Percentiles rank a stretch among this genome's conserved stretches.
These are phyloP conservation scores for Draba incana DNA, from an alignment of 345 rosid species.

Conservation along the genomic window DNA sequence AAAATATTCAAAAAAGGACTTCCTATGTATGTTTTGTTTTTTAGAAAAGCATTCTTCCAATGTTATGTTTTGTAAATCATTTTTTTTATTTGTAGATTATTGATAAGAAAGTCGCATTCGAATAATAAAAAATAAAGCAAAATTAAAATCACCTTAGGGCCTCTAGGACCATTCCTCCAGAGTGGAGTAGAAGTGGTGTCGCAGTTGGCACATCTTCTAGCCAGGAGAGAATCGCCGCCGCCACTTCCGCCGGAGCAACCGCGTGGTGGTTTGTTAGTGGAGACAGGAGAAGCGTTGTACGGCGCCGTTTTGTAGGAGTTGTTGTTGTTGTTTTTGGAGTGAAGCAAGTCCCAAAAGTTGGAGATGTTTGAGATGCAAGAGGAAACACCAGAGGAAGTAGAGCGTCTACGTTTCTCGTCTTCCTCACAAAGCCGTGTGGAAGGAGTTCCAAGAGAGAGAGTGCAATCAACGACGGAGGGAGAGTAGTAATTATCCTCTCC, in stretches of 20 bases:
- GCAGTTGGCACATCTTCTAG: constrained; percentile 92
- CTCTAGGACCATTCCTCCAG: constrained; percentile 87
- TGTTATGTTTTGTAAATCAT: background rate
- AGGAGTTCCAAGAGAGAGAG: constrained; percentile 86
- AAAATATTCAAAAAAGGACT: background rate
- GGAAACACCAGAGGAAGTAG: constrained; percentile 42
- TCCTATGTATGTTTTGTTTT: too few species aligned
- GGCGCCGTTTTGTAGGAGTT: constrained; percentile 40
- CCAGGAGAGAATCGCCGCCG: constrained; percentile 54
- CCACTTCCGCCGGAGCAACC: constrained; percentile 41
- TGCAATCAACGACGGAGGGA: constrained; percentile 72
- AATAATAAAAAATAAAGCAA: background rate
- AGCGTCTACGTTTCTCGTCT: constrained; percentile 49
- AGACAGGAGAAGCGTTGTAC: constrained; percentile 35
- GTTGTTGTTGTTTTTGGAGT: constrained; percentile 44
- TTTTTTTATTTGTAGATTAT: background rate
- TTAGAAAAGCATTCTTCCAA: too few species aligned
- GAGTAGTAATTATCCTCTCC: constrained; percentile 32
- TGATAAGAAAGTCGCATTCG: background rate
- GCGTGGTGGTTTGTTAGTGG: constrained; percentile 27
- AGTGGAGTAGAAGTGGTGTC: constrained; percentile 93
- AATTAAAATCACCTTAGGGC: constrained; percentile 55
- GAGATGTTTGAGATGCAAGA: constrained; percentile 58
- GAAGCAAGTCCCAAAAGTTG: constrained; percentile 69
- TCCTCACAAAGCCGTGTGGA: constrained; percentile 72